Base-by-base conservation (phyloP, 2,329 filamentous ascomycete species). In the Moelleriella libera region DNA sequence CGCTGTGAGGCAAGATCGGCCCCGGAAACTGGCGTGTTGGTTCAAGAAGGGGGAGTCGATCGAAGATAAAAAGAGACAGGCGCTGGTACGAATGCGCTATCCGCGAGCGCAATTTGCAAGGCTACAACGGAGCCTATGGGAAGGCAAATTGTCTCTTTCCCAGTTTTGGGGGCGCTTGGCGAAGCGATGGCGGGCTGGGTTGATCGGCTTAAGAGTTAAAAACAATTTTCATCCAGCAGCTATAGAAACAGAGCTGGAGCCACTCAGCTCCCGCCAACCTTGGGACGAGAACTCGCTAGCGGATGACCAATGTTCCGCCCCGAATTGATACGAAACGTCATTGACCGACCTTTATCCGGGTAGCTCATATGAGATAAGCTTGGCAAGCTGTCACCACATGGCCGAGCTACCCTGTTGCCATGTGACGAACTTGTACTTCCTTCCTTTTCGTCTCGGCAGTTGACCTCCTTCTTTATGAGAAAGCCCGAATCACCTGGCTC, bases 161-260 rank as follows among this genome's bases (percentile, higher is more conserved):
- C 21, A 21, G 21, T 3, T 21, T 21, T 21, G 3, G 3, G 21
- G 21, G 21, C 21, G 21, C 21, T 21, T 21, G 21, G 3, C 21
- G 21, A 21, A 21, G 21, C 21, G 21, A 21, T 21, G 21, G 21
- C 21, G 21, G 21, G 21, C 21, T 21, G 21, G 21, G 21, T 21
- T 21, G 21, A 21, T 37, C 34, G 8, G 8, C 34, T 42, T 28
- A 6, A 42, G 30, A 30, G 37, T 11, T 7, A 37, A 32, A 30
- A 40, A 37, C 60, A 63, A 61, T 63, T 63, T 63, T 63, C 60
- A 63, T 57, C 57, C 51, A 53, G 40, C 47, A 10, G 30, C 34
- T 10, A 30, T 41, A 40, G 34, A 6, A 10, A 10, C 34, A 30
- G 37, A 45, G 47, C 47, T 42, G 14, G 47, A 21, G 39, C 45